phyloP scores from a whole-genome alignment of 495 filamentous ascomycete species.

The Parathielavia appendiculata region DNA sequence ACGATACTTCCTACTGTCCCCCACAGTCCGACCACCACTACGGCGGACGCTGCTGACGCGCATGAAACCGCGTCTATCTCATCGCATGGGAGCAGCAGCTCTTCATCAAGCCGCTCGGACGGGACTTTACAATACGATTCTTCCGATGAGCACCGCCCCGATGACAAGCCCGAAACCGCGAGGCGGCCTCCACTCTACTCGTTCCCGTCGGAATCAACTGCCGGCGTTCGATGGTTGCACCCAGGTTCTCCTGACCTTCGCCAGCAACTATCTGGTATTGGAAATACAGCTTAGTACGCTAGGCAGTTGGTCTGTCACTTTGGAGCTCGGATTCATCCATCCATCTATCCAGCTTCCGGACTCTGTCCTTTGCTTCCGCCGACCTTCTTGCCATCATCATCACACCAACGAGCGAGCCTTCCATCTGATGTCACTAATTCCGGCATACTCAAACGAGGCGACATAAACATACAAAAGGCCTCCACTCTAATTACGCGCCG shows the following conservation, averaged over 20 bases:
- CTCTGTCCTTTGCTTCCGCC: neutral
- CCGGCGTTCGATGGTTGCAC: conserved; percentile 15
- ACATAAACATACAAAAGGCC: too few relatives aligned
- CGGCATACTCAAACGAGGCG: conserved; percentile 6
- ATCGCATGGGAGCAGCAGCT: conserved; percentile 15
- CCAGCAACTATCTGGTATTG: neutral
- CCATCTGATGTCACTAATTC: conserved; percentile 5
- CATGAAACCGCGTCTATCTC: conserved; percentile 23
- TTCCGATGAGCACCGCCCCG: conserved; percentile 2
- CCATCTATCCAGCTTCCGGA: neutral
- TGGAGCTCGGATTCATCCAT: too few relatives aligned
- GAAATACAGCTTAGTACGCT: neutral
- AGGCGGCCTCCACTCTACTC: conserved; percentile 16
- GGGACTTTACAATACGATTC: conserved; percentile 29
- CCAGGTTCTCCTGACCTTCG: conserved; percentile 5
- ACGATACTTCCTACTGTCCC: conserved; percentile 26
- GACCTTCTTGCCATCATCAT: neutral
- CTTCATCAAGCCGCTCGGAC: conserved; percentile 23
- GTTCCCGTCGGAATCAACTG: conserved; percentile 12
- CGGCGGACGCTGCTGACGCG: conserved; percentile 1
- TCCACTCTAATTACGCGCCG: conserved; percentile 15
- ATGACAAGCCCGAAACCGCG: conserved; percentile 1
- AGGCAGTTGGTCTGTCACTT: neutral
- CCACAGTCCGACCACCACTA: conserved; percentile 14
- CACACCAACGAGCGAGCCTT: neutral